Conservation (phyloP, 768 basidiomycete species). For the Kwoniella botswanensis region DNA sequence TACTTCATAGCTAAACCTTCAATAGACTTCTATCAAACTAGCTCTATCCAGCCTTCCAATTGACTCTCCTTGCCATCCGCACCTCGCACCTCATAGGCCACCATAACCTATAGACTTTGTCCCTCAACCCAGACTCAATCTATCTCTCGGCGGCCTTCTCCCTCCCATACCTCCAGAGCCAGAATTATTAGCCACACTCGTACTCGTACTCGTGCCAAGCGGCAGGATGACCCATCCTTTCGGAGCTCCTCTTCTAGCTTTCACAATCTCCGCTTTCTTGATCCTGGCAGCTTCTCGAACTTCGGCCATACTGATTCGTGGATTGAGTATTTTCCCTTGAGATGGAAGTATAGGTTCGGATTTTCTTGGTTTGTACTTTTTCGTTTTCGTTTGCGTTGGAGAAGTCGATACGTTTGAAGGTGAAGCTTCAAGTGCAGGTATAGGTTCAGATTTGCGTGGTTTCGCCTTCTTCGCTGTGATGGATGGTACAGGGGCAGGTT, state of each 20-base stretch:
- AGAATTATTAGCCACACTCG: no score
- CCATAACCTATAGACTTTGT: not conserved
- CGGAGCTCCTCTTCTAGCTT: conserved; percentile 23
- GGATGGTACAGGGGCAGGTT: not conserved
- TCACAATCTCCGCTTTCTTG: conserved; percentile 13
- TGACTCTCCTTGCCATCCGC: not conserved
- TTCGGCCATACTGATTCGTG: conserved; percentile 7
- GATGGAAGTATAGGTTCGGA: conserved; percentile 3
- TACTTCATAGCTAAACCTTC: no score
- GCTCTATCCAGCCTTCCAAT: no score
- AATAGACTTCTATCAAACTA: no score
- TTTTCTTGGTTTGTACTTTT: conserved; percentile 2
- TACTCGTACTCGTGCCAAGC: no score
- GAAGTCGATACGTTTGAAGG: not conserved
- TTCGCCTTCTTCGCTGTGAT: not conserved
- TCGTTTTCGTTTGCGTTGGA: not conserved
- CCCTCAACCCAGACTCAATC: conserved; percentile 15
- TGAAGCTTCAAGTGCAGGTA: not conserved
- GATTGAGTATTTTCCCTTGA: not conserved
- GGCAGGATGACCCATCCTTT: conserved; percentile 24
- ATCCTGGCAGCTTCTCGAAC: conserved; percentile 12
- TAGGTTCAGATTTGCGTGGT: conserved; percentile 9
- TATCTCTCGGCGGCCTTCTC: conserved; percentile 21
- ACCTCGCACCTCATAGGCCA: not conserved
- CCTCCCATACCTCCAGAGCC: not conserved